These are phyloP conservation scores for Fusarium sp. DNA, from an alignment of 2,329 filamentous ascomycete species.

Conservation along the genomic window DNA sequence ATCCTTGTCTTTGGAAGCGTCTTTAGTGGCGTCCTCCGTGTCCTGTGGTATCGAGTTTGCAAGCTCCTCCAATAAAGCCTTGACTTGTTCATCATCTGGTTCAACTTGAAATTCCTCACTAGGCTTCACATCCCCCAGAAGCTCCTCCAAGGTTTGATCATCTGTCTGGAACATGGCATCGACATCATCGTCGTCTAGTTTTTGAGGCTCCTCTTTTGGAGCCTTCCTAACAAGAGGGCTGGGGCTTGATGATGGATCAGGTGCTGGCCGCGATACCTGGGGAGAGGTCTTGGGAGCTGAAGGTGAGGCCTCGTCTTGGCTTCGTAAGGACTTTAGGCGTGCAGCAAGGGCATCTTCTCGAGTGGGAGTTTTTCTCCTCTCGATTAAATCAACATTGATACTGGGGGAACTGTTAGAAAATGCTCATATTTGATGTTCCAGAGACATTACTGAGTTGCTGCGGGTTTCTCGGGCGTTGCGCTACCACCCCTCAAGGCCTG, in stretches of 20 bases:
- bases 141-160: constrained; percentile 63
- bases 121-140: constrained; percentile 56
- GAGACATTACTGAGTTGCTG: constrained; percentile 53
- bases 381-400: constrained; percentile 52
- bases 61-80: constrained; percentile 51
- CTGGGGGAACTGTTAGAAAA: constrained; percentile 11
- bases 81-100: constrained; percentile 48
- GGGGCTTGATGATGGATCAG: background rate
- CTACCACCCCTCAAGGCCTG: constrained; percentile 58
- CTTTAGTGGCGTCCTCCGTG: background rate
- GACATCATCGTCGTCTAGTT: constrained; percentile 48
- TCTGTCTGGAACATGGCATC: constrained; percentile 58
- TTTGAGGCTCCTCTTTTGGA: background rate
- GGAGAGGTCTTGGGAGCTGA: constrained; percentile 18
- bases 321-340: constrained; percentile 62
- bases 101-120: constrained; percentile 43
- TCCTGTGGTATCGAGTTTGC: constrained; percentile 48
- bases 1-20: background rate
- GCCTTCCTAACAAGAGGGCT: constrained; percentile 1
- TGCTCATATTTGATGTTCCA: background rate
- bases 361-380: constrained; percentile 55
- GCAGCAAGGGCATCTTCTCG: constrained; percentile 63
- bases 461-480: constrained; percentile 50
- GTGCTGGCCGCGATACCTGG: background rate
- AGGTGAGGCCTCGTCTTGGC: constrained; percentile 46